Evolutionary conservation across 202 grass and related monocot species (phyloP).

Genomic region (Schoenoplectus triqueter): DNA sequence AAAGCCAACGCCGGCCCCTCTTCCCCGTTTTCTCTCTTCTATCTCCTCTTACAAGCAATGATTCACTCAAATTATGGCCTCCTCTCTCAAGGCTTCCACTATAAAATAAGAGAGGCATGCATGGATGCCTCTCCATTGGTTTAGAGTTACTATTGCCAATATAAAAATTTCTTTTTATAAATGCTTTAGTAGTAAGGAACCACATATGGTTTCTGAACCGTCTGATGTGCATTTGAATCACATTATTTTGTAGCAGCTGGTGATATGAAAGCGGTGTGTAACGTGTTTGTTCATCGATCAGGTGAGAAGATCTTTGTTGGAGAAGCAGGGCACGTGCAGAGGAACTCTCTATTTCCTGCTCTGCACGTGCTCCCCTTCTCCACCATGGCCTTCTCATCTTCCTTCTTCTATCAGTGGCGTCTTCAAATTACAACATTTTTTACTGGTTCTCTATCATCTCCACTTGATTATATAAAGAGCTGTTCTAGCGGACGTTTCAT

Average conservation of each 20-base stretch:
- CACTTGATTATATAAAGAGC: not conserved
- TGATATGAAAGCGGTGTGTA: not conserved
- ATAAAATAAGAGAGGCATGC: not conserved
- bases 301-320: conserved; percentile 65
- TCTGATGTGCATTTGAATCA: not conserved
- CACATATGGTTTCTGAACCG: not conserved
- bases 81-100: not conserved
- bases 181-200: too few relatives aligned
- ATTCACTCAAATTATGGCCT: not conserved
- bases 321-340: conserved; percentile 75
- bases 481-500: not conserved
- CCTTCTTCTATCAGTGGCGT: not conserved
- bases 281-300: not conserved
- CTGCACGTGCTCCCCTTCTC: conserved; percentile 77
- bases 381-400: conserved; percentile 54
- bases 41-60: conserved; percentile 23
- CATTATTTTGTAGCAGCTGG: not conserved
- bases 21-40: not conserved
- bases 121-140: not conserved
- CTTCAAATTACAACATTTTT: not conserved
- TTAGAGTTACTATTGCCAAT: not conserved
- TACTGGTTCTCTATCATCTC: not conserved
- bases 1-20: not conserved
- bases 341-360: not conserved
- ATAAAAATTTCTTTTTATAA: too few relatives aligned